phyloP scores from a whole-genome alignment of 2,329 filamentous ascomycete species.

The Microsporum audouinii region DNA sequence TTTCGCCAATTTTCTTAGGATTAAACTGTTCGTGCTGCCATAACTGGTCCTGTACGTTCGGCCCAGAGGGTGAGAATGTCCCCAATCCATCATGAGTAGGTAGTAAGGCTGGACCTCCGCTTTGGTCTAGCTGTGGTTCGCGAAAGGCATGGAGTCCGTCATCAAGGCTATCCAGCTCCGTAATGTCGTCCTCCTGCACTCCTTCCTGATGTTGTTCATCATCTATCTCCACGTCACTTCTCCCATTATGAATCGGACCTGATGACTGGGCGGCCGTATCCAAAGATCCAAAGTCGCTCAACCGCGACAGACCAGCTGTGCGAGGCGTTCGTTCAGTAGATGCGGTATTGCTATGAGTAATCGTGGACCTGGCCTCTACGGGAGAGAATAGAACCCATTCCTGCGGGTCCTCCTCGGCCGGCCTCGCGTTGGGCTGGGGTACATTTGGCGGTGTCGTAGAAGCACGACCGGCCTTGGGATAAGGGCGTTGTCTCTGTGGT shows the following conservation, averaged over 20 bases:
- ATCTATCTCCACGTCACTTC: slow-evolving; percentile 39
- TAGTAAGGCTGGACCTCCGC: slow-evolving; percentile 55
- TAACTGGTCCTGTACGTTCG: slow-evolving; percentile 63
- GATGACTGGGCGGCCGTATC: slow-evolving; percentile 38
- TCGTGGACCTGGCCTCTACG: slow-evolving; percentile 41
- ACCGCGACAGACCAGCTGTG: slow-evolving; percentile 58
- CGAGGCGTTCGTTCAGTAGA: slow-evolving; percentile 52
- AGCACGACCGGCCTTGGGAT: slow-evolving; percentile 7
- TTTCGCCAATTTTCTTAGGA: slow-evolving; percentile 47
- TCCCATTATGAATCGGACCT: slow-evolving; percentile 24
- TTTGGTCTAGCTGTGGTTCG: slow-evolving; percentile 44
- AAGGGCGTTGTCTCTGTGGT: slow-evolving; percentile 7
- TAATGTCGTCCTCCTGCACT: slow-evolving; percentile 46
- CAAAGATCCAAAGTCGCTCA: slow-evolving; percentile 72
- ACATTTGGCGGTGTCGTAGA: slow-evolving; percentile 20
- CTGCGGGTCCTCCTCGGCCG: slow-evolving; percentile 58
- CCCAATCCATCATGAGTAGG: slow-evolving; percentile 87
- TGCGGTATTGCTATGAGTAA: slow-evolving; percentile 57
- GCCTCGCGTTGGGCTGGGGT: slow-evolving; percentile 23
- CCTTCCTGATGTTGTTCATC: slow-evolving; percentile 44
- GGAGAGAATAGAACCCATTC: slow-evolving; percentile 97
- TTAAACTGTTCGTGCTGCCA: slow-evolving; percentile 85
- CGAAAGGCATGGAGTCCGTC: slow-evolving; percentile 84
- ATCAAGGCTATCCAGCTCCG: slow-evolving; percentile 86
- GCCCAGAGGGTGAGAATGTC: slow-evolving; percentile 59